These are phyloP conservation scores for Botrytis byssoidea DNA, from an alignment of 2,329 filamentous ascomycete species.

Conservation along the genomic window DNA sequence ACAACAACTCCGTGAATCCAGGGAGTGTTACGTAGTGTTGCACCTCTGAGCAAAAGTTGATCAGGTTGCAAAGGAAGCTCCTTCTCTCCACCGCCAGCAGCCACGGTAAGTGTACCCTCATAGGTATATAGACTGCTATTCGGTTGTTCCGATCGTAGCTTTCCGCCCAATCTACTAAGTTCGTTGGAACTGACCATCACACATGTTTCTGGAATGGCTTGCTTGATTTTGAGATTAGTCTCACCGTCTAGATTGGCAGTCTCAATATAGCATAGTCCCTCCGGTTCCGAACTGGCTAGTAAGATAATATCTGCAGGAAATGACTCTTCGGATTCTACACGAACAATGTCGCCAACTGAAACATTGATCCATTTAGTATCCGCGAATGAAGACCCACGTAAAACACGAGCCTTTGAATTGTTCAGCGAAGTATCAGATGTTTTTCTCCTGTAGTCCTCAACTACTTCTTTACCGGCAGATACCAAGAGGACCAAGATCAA, in stretches of 20 bases:
- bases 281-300: conserved; percentile 91
- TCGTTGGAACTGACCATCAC: conserved; percentile 83
- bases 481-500: conserved; percentile 84
- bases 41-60: conserved; percentile 87
- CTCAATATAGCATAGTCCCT: conserved; percentile 97
- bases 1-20: conserved; percentile 97
- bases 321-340: conserved; percentile 90
- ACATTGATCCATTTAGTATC: conserved; percentile 94
- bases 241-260: conserved; percentile 97
- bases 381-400: conserved; percentile 80
- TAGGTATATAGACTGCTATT: conserved; percentile 99
- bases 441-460: conserved; percentile 91
- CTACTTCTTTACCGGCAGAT: conserved; percentile 91
- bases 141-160: conserved; percentile 89
- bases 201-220: conserved; percentile 89
- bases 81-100: conserved; percentile 87
- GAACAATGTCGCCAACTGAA: conserved; percentile 85
- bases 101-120: conserved; percentile 91
- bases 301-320: conserved; percentile 94
- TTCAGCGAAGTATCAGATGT: conserved; percentile 85
- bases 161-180: conserved; percentile 79
- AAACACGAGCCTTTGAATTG: conserved; percentile 76
- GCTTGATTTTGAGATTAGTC: conserved; percentile 98
- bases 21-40: conserved; percentile 90
- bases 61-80: conserved; percentile 87